Evolutionary conservation across 2,329 filamentous ascomycete species (phyloP).

Genomic region (Sporothrix pallida): DNA sequence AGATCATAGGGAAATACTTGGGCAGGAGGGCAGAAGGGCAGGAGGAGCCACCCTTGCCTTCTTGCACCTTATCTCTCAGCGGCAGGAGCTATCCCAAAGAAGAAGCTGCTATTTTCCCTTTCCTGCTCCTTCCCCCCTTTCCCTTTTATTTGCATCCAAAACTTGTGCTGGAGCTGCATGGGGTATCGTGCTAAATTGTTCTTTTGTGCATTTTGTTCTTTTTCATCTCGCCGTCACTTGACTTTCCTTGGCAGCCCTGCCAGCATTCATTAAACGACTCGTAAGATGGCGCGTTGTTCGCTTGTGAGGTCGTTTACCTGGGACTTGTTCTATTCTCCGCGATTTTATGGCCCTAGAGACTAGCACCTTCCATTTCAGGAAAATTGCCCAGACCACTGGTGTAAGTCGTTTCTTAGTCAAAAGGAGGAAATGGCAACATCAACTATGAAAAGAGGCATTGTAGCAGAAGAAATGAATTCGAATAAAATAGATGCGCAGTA

Average conservation of each 20-base stretch:
- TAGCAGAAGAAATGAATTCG: not conserved
- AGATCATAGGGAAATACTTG: not conserved
- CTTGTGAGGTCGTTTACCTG: not conserved
- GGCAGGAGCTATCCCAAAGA: constrained; percentile 17
- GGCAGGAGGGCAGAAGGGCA: no score
- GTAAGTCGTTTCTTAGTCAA: constrained; percentile 12
- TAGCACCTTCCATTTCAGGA: constrained; percentile 16
- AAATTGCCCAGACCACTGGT: not conserved
- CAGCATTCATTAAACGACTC: not conserved
- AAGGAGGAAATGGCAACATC: not conserved
- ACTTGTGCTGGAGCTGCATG: not conserved
- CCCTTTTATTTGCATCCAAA: not conserved
- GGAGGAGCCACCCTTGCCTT: not conserved
- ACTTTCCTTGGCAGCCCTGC: not conserved
- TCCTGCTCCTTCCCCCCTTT: constrained; percentile 12
- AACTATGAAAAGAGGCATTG: no score
- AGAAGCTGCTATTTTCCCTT: constrained; percentile 22
- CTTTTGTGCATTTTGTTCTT: not conserved
- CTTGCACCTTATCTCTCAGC: constrained; percentile 20
- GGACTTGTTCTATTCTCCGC: not conserved
- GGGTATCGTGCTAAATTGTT: not conserved
- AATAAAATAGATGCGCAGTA: not conserved
- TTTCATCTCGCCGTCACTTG: constrained; percentile 1
- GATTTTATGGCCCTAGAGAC: not conserved
- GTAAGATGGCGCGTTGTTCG: not conserved